phyloP scores from a whole-genome alignment of 208 protist genomes.

The Wallacemonas sp. region DNA sequence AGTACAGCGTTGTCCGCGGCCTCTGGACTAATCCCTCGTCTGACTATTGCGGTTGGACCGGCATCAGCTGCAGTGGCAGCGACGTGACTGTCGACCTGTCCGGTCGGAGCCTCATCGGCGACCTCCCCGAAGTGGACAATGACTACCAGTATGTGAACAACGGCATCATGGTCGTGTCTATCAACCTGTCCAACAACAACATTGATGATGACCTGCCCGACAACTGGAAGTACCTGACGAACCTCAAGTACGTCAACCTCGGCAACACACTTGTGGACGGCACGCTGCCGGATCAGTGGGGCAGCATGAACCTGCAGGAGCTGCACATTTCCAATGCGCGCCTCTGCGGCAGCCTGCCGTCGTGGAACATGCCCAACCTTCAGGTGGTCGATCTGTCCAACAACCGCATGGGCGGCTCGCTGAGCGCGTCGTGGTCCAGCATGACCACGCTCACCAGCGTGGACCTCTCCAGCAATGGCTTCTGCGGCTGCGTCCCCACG shows the following conservation, averaged over 20 bases:
- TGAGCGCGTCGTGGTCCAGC: constrained; percentile 5
- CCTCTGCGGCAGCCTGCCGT: constrained; percentile 11
- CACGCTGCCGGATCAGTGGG: constrained; percentile 4
- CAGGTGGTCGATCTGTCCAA: constrained; percentile 11
- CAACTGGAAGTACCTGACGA: constrained; percentile 4
- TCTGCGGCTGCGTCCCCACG: constrained; percentile 21
- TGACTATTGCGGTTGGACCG: constrained; percentile 5
- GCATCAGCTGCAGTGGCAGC: background rate
- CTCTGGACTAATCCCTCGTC: background rate
- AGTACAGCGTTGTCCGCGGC: background rate
- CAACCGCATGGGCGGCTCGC: constrained; percentile 15
- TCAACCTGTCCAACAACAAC: constrained; percentile 13
- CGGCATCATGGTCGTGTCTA: constrained; percentile 5
- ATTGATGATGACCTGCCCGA: background rate
- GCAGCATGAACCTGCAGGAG: constrained; percentile 6
- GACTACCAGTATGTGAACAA: background rate
- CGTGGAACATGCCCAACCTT: constrained; percentile 13
- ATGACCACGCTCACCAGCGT: constrained; percentile 16
- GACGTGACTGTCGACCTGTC: background rate
- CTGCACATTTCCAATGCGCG: constrained; percentile 8
- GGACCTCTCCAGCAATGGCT: constrained; percentile 12
- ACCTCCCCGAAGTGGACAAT: background rate
- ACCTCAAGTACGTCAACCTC: constrained; percentile 5
- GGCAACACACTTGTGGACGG: constrained; percentile 7
- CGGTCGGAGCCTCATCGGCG: background rate